These are phyloP conservation scores for Populus tomentosa DNA, from an alignment of 441 rosid genomes.

Conservation along the genomic window DNA sequence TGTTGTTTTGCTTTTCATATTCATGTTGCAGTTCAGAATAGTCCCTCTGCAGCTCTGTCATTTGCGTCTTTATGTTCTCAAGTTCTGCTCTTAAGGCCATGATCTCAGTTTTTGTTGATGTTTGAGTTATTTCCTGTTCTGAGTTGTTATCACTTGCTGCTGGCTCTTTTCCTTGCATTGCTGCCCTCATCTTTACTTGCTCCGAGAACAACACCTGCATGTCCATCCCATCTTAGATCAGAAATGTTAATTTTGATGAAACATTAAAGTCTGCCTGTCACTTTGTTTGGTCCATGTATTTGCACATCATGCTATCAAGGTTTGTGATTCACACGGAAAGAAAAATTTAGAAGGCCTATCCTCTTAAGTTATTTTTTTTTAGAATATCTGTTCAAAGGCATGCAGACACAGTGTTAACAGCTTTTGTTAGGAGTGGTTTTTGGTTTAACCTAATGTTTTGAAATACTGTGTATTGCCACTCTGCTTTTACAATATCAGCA, in stretches of 20 bases:
- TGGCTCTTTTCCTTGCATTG: constrained; percentile 55
- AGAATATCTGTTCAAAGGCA: not conserved
- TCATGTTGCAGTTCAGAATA: constrained; percentile 59
- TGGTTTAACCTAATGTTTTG: not conserved
- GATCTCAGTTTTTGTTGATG: constrained; percentile 47
- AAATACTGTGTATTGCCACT: not conserved
- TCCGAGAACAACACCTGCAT: constrained; percentile 68
- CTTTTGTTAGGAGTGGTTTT: not conserved
- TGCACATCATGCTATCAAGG: not conserved
- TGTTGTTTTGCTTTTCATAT: constrained; percentile 43
- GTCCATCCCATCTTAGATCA: constrained; percentile 12
- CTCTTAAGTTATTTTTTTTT: no score
- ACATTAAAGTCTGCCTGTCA: not conserved
- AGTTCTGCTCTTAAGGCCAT: constrained; percentile 52
- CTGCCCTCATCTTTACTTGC: constrained; percentile 71
- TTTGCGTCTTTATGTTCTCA: constrained; percentile 47
- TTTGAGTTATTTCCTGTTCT: constrained; percentile 35
- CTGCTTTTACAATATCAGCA: not conserved
- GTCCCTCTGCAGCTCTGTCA: constrained; percentile 63
- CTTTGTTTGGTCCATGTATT: not conserved
- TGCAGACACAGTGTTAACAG: not conserved
- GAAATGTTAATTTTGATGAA: constrained; percentile 4
- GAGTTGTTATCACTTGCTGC: constrained; percentile 35
- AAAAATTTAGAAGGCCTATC: not conserved
- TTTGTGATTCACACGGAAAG: not conserved